Evolutionary conservation across 2,329 filamentous ascomycete genomes (phyloP), one percentile per base, ranked within the genome.

Genomic region (Penicillium hordei): DNA sequence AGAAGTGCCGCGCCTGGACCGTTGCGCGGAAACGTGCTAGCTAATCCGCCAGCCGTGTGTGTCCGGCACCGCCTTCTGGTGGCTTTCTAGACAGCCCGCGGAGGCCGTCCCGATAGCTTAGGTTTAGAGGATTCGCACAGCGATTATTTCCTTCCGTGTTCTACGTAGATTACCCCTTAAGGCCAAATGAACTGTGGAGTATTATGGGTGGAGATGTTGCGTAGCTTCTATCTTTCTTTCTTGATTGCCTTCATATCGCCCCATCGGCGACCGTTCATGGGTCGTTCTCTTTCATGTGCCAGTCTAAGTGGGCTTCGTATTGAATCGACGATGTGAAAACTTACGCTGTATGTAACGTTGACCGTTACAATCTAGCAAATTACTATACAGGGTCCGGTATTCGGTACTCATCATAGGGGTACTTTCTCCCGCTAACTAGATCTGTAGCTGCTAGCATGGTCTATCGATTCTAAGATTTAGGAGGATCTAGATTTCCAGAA

Each of bases 21-120:
- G 61, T 65, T 63, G 44, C 39, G 46, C 43, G 57, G 61, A 57
- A 60, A 59, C 45, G 34, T 59, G 56, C 27, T 40, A 46, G 42
- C 50, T 46, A 60, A 60, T 59, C 23, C 29, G 10, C 29, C 21
- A 33, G 29, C 33, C 44, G 31, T 39, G 42, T 36, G 21, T 31
- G 27, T 38, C 55, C 17, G 25, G 10, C 25, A 15, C 42, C 44
- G 33, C 48, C 52, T 52, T 55, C 34, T 55, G 39, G 44, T 49
- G 48, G 49, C 43, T 43, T 51, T 54, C 40, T 53, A 44, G 48
- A 43, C 48, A 48, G 33, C 27, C 55, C 53, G 56, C 62, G 59
- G 61, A 56, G 57, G 45, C 9, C 6, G 50, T 50, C 19, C 58
- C 56, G 57, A 42, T 46, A 40, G 43, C 36, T 58, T 60, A 53